Percentiles rank a stretch among this genome's conserved stretches.
Conservation (phyloP, 495 filamentous ascomycete genomes). For the Talaromyces liani region DNA sequence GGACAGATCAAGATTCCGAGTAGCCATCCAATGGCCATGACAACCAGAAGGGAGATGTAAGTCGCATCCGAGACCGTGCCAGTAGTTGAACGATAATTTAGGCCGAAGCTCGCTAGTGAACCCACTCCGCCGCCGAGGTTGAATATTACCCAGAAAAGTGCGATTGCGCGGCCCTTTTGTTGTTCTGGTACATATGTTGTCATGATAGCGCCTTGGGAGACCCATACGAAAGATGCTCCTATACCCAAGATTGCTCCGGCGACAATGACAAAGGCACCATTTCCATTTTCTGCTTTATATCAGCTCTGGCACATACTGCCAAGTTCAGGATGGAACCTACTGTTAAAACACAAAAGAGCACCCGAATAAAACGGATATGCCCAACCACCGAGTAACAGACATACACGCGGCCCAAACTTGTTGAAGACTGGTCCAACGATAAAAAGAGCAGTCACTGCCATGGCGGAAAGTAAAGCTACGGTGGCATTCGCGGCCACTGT, state of each 20-base stretch:
- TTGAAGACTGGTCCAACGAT: slow-evolving; percentile 35
- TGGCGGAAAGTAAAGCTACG: slow-evolving; percentile 33
- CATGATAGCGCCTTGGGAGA: slow-evolving; percentile 50
- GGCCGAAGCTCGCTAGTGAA: slow-evolving; percentile 38
- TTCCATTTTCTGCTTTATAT: slow-evolving; percentile 66
- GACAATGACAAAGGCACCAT: slow-evolving; percentile 68
- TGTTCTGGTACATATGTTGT: slow-evolving; percentile 43
- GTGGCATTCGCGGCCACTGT: slow-evolving; percentile 35
- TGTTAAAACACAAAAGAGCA: slow-evolving; percentile 31
- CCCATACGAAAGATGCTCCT: slow-evolving; percentile 45
- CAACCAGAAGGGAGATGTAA: slow-evolving; percentile 40
- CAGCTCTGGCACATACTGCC: too few species aligned
- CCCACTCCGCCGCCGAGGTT: slow-evolving; percentile 45
- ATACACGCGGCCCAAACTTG: slow-evolving; percentile 29
- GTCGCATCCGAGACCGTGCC: slow-evolving; percentile 39
- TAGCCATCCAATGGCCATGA: slow-evolving; percentile 39
- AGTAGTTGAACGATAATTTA: slow-evolving; percentile 36
- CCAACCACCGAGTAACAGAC: slow-evolving; percentile 35
- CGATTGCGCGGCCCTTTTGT: slow-evolving; percentile 44
- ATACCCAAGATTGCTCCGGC: slow-evolving; percentile 42
- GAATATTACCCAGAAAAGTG: slow-evolving; percentile 48
- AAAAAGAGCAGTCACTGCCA: slow-evolving; percentile 32
- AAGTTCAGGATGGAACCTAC: slow-evolving; percentile 10
- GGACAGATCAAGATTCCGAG: slow-evolving; percentile 45
- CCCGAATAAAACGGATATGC: slow-evolving; percentile 35